phyloP scores from a whole-genome alignment of 768 basidiomycete species.

The Suillus spraguei region DNA sequence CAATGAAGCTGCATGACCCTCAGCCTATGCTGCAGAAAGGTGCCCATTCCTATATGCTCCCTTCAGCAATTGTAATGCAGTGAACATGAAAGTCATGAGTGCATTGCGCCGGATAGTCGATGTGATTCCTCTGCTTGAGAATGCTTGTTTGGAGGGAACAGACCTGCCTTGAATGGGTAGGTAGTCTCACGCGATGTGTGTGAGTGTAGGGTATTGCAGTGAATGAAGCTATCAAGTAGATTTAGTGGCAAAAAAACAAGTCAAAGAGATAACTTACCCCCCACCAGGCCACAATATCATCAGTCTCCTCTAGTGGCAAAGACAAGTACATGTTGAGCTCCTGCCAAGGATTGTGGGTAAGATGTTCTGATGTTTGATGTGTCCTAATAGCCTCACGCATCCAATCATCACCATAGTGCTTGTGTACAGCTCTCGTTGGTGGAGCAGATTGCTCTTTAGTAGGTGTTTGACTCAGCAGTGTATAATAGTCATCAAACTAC shows the following conservation, averaged over 20 bases:
- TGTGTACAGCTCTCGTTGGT: background rate
- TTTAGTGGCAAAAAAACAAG: background rate
- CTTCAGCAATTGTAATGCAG: no score
- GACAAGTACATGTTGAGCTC: constrained; percentile 2
- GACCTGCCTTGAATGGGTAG: background rate
- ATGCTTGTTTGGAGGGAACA: no score
- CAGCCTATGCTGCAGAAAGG: no score
- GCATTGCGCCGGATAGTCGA: no score
- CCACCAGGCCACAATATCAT: background rate
- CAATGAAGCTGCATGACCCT: background rate
- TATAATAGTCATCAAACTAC: background rate
- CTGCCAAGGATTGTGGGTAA: background rate
- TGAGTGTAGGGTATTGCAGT: background rate
- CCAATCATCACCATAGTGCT: background rate
- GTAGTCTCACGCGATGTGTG: background rate
- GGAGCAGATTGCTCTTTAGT: background rate
- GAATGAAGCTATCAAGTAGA: background rate
- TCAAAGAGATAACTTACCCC: background rate
- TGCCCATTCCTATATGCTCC: no score
- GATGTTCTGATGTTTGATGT: background rate
- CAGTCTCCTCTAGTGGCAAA: background rate
- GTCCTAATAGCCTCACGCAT: background rate
- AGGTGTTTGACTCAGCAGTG: background rate
- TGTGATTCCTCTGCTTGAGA: no score
- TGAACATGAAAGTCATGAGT: no score